phyloP scores from a whole-genome alignment of 2,329 filamentous ascomycete genomes.

The Rutstroemia sp. region DNA sequence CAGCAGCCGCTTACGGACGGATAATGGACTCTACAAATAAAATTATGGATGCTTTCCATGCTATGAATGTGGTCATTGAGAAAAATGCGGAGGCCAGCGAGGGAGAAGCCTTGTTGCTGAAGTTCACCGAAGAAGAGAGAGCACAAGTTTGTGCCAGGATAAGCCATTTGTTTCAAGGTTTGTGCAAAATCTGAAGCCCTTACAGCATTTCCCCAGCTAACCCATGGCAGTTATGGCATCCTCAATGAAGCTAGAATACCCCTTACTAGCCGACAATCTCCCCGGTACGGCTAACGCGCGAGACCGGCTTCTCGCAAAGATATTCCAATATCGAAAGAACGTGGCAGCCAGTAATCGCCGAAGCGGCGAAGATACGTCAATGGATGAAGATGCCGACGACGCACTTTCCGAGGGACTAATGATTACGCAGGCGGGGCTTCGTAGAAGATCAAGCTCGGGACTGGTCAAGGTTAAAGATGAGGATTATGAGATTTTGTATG shows the following conservation, averaged over 20 bases:
- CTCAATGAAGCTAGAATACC: slow-evolving; percentile 90
- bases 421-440: slow-evolving; percentile 6
- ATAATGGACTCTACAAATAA: slow-evolving; percentile 75
- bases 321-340: slow-evolving; percentile 77
- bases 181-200: background rate
- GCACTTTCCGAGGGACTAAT: background rate
- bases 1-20: slow-evolving; percentile 60
- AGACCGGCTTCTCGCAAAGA: slow-evolving; percentile 76
- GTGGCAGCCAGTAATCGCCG: slow-evolving; percentile 4
- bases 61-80: slow-evolving; percentile 87
- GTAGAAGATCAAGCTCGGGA: slow-evolving; percentile 12
- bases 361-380: background rate
- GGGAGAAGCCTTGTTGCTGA: slow-evolving; percentile 74
- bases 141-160: slow-evolving; percentile 78
- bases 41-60: slow-evolving; percentile 89
- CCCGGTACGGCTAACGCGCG: slow-evolving; percentile 75
- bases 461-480: slow-evolving; percentile 49
- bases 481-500: slow-evolving; percentile 89
- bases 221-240: slow-evolving; percentile 64
- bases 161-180: slow-evolving; percentile 67
- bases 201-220: slow-evolving; percentile 15
- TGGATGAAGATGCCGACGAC: slow-evolving; percentile 11
- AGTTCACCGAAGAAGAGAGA: slow-evolving; percentile 73
- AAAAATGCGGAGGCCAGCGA: slow-evolving; percentile 69
- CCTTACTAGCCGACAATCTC: slow-evolving; percentile 71